Evolutionary conservation across 2,329 filamentous ascomycete genomes (phyloP).

Genomic region (Beauveria sp.): DNA sequence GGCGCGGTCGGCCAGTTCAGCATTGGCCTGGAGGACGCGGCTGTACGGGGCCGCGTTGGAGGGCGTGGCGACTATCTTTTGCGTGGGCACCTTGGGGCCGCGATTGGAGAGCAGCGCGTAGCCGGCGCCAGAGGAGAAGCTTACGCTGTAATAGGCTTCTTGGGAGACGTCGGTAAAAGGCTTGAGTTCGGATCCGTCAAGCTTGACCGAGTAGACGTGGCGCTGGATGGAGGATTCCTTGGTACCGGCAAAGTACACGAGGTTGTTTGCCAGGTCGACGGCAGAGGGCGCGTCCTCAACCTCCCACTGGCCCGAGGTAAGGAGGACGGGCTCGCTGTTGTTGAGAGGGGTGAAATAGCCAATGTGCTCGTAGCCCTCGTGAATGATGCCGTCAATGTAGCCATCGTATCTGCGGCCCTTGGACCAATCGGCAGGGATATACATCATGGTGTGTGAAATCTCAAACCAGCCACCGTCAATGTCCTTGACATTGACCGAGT

Average conservation of each 20-base stretch:
- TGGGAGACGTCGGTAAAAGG: slow-evolving; percentile 65
- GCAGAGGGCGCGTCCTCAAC: slow-evolving; percentile 79
- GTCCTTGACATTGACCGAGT: slow-evolving; percentile 68
- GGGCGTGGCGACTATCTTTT: slow-evolving; percentile 81
- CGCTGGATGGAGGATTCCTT: slow-evolving; percentile 83
- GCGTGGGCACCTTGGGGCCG: slow-evolving; percentile 82
- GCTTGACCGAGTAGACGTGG: slow-evolving; percentile 81
- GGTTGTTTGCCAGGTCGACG: slow-evolving; percentile 73
- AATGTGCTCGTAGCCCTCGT: slow-evolving; percentile 82
- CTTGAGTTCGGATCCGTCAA: slow-evolving; percentile 68
- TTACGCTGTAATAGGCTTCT: slow-evolving; percentile 72
- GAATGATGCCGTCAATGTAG: slow-evolving; percentile 84
- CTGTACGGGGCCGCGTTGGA: slow-evolving; percentile 58
- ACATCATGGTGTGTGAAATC: slow-evolving; percentile 77
- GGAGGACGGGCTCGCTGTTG: slow-evolving; percentile 69
- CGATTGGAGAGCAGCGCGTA: slow-evolving; percentile 79
- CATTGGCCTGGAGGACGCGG: slow-evolving; percentile 71
- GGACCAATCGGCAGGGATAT: slow-evolving; percentile 72
- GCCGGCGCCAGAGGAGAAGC: slow-evolving; percentile 74
- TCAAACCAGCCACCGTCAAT: slow-evolving; percentile 98
- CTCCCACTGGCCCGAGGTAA: slow-evolving; percentile 89
- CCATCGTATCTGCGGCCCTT: slow-evolving; percentile 76
- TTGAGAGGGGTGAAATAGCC: slow-evolving; percentile 90
- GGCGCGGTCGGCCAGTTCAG: slow-evolving; percentile 58
- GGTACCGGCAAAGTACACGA: slow-evolving; percentile 86